Conservation (phyloP, 768 basidiomycete species). For the Plicaturopsis crispa region DNA sequence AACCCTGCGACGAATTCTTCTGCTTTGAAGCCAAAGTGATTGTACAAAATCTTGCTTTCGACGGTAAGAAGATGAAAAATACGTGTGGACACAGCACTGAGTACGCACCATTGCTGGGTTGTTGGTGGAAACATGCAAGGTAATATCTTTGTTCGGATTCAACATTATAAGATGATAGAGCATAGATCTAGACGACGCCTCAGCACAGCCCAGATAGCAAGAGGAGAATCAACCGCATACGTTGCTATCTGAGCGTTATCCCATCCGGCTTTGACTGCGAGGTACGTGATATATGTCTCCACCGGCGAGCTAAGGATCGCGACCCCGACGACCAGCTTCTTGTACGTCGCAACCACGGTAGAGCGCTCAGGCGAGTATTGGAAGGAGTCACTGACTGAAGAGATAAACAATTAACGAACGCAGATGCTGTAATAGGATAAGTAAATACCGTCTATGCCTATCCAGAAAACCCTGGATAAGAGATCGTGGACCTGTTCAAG, state of each 20-base stretch:
- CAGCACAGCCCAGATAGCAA: background rate
- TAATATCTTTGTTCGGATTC: slow-evolving; percentile 73
- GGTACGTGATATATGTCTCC: slow-evolving; percentile 79
- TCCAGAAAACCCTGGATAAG: slow-evolving; percentile 64
- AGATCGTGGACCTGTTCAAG: slow-evolving; percentile 68
- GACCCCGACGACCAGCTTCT: slow-evolving; percentile 61
- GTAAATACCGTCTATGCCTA: slow-evolving; percentile 58
- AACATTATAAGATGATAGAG: slow-evolving; percentile 66
- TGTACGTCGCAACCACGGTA: slow-evolving; percentile 72
- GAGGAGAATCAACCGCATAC: slow-evolving; percentile 26
- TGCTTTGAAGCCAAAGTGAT: slow-evolving; percentile 82
- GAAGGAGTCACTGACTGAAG: slow-evolving; percentile 61
- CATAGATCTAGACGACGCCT: slow-evolving; percentile 47
- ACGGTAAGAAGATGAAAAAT: background rate
- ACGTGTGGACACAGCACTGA: slow-evolving; percentile 1
- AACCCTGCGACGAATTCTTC: slow-evolving; percentile 80
- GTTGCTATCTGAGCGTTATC: slow-evolving; percentile 74
- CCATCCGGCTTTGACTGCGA: slow-evolving; percentile 76
- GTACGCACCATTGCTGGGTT: slow-evolving; percentile 67
- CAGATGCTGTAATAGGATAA: background rate
- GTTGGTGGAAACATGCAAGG: slow-evolving; percentile 75
- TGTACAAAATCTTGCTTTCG: slow-evolving; percentile 54
- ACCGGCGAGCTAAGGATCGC: slow-evolving; percentile 73
- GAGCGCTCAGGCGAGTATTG: slow-evolving; percentile 62
- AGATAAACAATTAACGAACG: slow-evolving; percentile 2